These are phyloP conservation scores for Jamesozyma spencerorum DNA, from an alignment of 805 yeast species.

Conservation along the genomic window DNA sequence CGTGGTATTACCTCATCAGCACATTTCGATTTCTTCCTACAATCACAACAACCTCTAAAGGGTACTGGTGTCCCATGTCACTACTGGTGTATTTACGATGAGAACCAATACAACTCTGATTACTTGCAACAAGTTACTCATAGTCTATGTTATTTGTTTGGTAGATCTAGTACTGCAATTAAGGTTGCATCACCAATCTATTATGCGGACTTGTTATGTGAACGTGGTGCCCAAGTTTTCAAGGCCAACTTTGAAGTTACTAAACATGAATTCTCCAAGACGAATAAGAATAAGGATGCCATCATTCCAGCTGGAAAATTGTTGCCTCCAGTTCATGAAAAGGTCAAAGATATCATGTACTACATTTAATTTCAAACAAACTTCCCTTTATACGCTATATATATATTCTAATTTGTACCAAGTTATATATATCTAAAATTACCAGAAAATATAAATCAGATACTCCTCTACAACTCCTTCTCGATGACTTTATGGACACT, in stretches of 20 bases:
- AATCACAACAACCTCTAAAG: conserved; percentile 17
- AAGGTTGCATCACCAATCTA: conserved; percentile 16
- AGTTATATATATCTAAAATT: no score
- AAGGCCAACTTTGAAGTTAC: conserved; percentile 14
- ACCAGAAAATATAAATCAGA: no score
- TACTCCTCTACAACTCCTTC: no score
- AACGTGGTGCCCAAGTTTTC: conserved; percentile 16
- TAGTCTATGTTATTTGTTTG: conserved; percentile 15
- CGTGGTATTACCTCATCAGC: conserved; percentile 19
- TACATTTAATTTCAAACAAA: no score
- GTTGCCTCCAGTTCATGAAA: conserved; percentile 13
- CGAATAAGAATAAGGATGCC: conserved; percentile 8
- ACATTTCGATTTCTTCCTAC: conserved; percentile 20
- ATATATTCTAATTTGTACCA: no score
- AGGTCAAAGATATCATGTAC: conserved; percentile 14
- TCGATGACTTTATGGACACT: no score
- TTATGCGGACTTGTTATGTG: conserved; percentile 18
- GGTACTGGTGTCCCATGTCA: conserved; percentile 23
- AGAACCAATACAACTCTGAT: conserved; percentile 14
- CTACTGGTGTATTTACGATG: conserved; percentile 20
- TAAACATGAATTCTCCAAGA: conserved; percentile 9
- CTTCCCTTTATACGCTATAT: no score
- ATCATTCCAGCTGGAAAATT: conserved; percentile 7
- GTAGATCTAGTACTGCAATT: conserved; percentile 17
- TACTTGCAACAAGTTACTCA: conserved; percentile 16